Evolutionary conservation across 1,139 yeast species (phyloP), one percentile per base, ranked within the genome.

Genomic region (Dujonia santamariae): DNA sequence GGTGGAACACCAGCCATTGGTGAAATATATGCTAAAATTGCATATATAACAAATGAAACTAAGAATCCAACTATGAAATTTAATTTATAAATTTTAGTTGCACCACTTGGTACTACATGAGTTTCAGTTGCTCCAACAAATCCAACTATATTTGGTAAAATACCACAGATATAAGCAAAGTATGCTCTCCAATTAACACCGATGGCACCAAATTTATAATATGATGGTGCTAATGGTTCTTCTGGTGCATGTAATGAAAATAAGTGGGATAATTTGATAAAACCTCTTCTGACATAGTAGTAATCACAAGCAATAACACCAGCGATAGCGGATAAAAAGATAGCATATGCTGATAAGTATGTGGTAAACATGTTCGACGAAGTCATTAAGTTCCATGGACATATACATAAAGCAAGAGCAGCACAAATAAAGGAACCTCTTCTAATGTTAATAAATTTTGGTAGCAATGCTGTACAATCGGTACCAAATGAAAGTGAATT

Each of bases 401-500:
- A 84, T 44, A 87, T 80, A 39, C 82, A 77, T 44, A 84, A 73
- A 0, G 94, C 94, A 46, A 87, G 63, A 4, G 67, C 59, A 0
- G 95, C 95, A 67, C 96, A 86, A 36, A 88, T 62, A 50, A 78
- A 83, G 3, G 88, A 82, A 35, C 88, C 84, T 48, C 97, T 78
- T 85, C 95, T 39, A 68, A 66, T 87, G 61, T 82, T 86, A 52
- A 88, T 66, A 58, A 68, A 86, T 40, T 80, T 69, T 25, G 97
- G 96, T 32, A 85, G 56, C 44, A 88, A 55, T 2, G 96, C 95
- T 9, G 96, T 77, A 63, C 86, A 77, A 61, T 88, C 97, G 3
- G 95, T 87, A 53, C 96, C 96, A 35, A 94, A 92, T 4, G 95
- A 80, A 36, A 88, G 67, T 4, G 95, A 82, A 61, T 88, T 88